Percentiles rank a stretch among this genome's conserved stretches.
These are phyloP conservation scores for Diplocarpon rosae DNA, from an alignment of 2,329 filamentous ascomycete species.

Conservation along the genomic window DNA sequence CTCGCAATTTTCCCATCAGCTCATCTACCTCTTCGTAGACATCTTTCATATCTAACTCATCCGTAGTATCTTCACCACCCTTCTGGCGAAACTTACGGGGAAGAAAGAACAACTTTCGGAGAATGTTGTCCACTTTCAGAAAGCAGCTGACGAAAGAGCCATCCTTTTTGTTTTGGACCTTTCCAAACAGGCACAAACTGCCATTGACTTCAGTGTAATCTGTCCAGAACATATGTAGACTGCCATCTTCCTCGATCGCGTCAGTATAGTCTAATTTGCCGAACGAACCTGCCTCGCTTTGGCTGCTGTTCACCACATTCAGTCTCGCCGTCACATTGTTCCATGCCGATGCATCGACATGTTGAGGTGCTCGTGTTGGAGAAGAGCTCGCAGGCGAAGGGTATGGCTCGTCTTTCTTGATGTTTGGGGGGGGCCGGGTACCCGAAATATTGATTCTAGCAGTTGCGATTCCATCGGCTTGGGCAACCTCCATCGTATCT, in stretches of 20 bases:
- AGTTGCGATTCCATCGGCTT: constrained; percentile 57
- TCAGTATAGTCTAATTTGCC: constrained; percentile 78
- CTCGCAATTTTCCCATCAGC: constrained; percentile 78
- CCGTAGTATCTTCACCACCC: constrained; percentile 52
- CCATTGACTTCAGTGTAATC: constrained; percentile 92
- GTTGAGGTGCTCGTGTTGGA: constrained; percentile 48
- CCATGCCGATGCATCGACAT: constrained; percentile 75
- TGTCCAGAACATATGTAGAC: constrained; percentile 89
- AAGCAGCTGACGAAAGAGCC: constrained; percentile 81
- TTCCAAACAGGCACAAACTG: constrained; percentile 87
- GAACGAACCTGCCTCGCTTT: constrained; percentile 46
- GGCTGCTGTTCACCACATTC: constrained; percentile 71
- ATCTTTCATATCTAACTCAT: constrained; percentile 76
- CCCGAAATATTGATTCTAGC: constrained; percentile 77
- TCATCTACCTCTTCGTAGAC: constrained; percentile 83
- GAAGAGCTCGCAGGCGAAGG: constrained; percentile 69
- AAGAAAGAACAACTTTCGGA: constrained; percentile 86
- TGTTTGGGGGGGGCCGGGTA: constrained; percentile 64
- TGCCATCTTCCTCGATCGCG: constrained; percentile 88
- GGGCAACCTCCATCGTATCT: constrained; percentile 79
- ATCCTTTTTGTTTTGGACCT: constrained; percentile 81
- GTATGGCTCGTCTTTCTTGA: constrained; percentile 54
- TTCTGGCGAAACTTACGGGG: constrained; percentile 63
- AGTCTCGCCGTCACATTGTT: constrained; percentile 76
- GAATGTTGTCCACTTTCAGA: constrained; percentile 87